These are phyloP conservation scores for Pseudogymnoascus sp. DNA, from an alignment of 2,329 filamentous ascomycete genomes.

Conservation along the genomic window DNA sequence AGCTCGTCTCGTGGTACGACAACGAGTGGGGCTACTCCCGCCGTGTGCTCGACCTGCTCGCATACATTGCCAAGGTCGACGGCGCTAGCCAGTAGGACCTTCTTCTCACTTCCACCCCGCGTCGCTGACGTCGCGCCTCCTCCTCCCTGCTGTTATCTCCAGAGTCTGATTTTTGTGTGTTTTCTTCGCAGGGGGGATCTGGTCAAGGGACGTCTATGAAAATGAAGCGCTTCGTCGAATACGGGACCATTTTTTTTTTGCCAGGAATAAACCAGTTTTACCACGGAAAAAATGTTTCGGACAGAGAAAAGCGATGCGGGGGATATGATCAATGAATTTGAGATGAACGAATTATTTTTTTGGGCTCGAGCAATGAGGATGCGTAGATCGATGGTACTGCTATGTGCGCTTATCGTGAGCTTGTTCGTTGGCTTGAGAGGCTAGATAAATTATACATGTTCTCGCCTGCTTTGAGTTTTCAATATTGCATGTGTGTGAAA, in stretches of 20 bases:
- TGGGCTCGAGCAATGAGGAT: slow-evolving; percentile 2
- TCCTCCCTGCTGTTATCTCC: not conserved
- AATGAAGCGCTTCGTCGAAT: not conserved
- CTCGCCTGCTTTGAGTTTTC: not conserved
- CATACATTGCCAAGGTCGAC: slow-evolving; percentile 74
- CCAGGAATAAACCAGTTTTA: not conserved
- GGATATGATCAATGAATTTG: not conserved
- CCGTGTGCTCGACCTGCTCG: slow-evolving; percentile 76
- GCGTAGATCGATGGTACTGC: slow-evolving; percentile 1
- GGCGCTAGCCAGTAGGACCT: slow-evolving; percentile 30
- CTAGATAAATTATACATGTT: slow-evolving; percentile 7
- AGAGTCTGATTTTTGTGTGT: slow-evolving; percentile 7
- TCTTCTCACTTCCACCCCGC: slow-evolving; percentile 10
- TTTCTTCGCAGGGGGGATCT: slow-evolving; percentile 7
- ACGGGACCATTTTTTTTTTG: not conserved
- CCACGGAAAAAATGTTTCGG: not conserved
- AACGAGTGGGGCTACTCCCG: slow-evolving; percentile 99
- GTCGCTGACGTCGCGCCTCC: slow-evolving; percentile 3
- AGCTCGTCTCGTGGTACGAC: slow-evolving; percentile 97
- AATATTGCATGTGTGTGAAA: not conserved
- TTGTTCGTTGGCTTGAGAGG: slow-evolving; percentile 1
- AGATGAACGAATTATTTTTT: not conserved
- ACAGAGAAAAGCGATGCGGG: not conserved
- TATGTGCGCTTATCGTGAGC: slow-evolving; percentile 7
- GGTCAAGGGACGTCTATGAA: slow-evolving; percentile 3